Evolutionary conservation across 2,329 filamentous ascomycete species (phyloP).

Genomic region (Phoma herbarum): DNA sequence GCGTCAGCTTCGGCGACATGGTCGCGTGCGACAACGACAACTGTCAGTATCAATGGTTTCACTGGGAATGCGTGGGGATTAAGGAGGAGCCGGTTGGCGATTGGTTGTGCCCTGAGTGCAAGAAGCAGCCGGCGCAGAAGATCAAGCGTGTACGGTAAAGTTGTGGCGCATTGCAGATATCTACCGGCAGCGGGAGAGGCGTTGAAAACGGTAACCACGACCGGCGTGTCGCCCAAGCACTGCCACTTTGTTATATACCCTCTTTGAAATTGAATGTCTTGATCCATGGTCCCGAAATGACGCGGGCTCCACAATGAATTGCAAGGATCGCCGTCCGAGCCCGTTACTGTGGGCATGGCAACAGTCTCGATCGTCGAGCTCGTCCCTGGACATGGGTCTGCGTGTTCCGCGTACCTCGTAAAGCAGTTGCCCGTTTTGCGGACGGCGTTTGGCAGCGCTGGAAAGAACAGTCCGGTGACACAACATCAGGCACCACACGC

Average conservation of each 20-base stretch:
- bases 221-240: conserved; percentile 6
- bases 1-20: conserved; percentile 87
- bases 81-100: conserved; percentile 60
- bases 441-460: conserved; percentile 1
- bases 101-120: conserved; percentile 59
- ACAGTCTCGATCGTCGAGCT: conserved; percentile 16
- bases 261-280: conserved; percentile 12
- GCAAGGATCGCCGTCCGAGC: conserved; percentile 18
- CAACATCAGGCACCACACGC: background rate
- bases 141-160: conserved; percentile 51
- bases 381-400: conserved; percentile 16
- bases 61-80: conserved; percentile 71
- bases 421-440: conserved; percentile 2
- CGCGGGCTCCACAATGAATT: conserved; percentile 9
- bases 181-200: conserved; percentile 27
- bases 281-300: conserved; percentile 4
- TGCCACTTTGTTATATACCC: conserved; percentile 20
- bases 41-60: conserved; percentile 87
- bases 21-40: conserved; percentile 86
- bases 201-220: conserved; percentile 19
- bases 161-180: conserved; percentile 15
- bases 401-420: conserved; percentile 9
- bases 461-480: background rate
- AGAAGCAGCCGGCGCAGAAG: conserved; percentile 51
- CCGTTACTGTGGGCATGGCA: conserved; percentile 12